These are phyloP conservation scores for Artemisia tridentata DNA, from an alignment of 129 eudicot species.

Conservation along the genomic window DNA sequence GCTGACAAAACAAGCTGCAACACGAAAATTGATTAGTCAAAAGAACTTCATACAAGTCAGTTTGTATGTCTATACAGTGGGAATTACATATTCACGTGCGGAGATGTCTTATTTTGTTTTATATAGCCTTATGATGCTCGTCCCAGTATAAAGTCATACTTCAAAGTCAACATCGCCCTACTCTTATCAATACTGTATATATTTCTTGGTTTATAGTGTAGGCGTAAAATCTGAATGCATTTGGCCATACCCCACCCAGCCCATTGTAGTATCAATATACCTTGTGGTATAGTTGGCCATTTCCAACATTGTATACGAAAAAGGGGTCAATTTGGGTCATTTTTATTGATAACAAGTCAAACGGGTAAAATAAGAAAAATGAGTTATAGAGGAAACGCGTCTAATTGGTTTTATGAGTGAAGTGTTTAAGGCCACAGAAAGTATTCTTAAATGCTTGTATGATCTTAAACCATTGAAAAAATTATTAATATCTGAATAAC, in stretches of 20 bases:
- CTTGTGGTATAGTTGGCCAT: not conserved
- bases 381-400: not conserved
- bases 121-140: no score
- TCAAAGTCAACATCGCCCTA: not conserved
- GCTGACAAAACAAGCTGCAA: slow-evolving; percentile 76
- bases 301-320: not conserved
- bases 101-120: not conserved
- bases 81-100: not conserved
- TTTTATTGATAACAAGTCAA: not conserved
- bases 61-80: not conserved
- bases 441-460: not conserved
- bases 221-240: no score
- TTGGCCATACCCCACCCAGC: no score
- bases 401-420: not conserved
- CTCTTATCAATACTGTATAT: not conserved
- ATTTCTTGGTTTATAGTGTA: no score
- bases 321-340: not conserved
- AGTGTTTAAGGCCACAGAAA: not conserved
- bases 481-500: not conserved
- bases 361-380: not conserved
- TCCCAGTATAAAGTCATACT: not conserved
- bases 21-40: slow-evolving; percentile 20
- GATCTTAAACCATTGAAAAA: not conserved
- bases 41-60: not conserved
- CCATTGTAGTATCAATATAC: no score